Percentiles rank a stretch among this genome's conserved stretches.
phyloP scores from a whole-genome alignment of 1,139 yeast species.

The Blastobotrys illinoisensis region DNA sequence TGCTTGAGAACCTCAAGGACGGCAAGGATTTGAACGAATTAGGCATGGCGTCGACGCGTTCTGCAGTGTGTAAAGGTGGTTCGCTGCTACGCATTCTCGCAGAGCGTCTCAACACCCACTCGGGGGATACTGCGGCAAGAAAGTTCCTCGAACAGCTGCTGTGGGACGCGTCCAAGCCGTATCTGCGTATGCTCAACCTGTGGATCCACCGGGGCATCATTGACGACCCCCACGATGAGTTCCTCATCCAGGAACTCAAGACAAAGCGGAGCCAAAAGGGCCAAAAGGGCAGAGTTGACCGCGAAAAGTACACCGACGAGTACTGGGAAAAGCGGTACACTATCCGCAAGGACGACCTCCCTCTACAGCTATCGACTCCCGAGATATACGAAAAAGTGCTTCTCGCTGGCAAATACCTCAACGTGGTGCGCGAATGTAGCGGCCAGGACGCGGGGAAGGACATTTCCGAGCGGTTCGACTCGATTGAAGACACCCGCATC shows the following conservation, averaged over 20 bases:
- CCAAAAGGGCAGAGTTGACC: conserved; percentile 33
- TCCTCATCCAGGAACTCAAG: conserved; percentile 50
- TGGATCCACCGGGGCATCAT: conserved; percentile 79
- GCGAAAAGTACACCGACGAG: conserved; percentile 51
- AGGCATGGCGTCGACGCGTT: conserved; percentile 20
- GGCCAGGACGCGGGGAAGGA: conserved; percentile 27
- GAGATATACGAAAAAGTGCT: conserved; percentile 60
- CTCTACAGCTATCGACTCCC: conserved; percentile 55
- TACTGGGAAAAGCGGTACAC: conserved; percentile 86
- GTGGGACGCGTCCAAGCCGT: conserved; percentile 56
- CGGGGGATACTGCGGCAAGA: conserved; percentile 62
- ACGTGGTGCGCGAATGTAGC: conserved; percentile 62
- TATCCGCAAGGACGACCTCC: conserved; percentile 67
- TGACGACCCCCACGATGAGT: conserved; percentile 79
- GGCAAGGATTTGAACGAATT: conserved; percentile 24
- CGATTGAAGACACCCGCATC: conserved; percentile 53
- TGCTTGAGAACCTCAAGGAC: conserved; percentile 27
- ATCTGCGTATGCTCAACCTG: conserved; percentile 59
- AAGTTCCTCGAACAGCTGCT: conserved; percentile 50
- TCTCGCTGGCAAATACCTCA: conserved; percentile 79
- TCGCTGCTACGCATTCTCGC: conserved; percentile 51
- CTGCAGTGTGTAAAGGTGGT: conserved; percentile 30
- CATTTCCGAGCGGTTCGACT: conserved; percentile 29
- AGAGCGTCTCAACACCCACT: conserved; percentile 46
- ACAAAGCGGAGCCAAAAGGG: conserved; percentile 18